phyloP scores from a whole-genome alignment of 2,329 filamentous ascomycete genomes.

The Daldinia eschscholtzii region DNA sequence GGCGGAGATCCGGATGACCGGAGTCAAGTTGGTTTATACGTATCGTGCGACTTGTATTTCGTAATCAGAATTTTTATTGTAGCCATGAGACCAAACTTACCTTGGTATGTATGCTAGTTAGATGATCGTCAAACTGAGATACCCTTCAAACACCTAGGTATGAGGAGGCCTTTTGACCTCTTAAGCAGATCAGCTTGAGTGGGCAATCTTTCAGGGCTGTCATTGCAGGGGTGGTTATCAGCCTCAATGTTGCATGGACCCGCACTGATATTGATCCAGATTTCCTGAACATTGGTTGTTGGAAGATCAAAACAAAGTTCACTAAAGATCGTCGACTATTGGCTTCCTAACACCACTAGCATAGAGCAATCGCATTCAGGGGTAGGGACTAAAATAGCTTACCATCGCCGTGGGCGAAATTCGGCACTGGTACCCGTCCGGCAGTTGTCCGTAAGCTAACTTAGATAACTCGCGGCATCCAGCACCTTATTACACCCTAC shows the following conservation, averaged over 20 bases:
- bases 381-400: conserved; percentile 23
- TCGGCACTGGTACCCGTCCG: conserved; percentile 7
- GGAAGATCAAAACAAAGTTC: conserved; percentile 42
- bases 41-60: not conserved
- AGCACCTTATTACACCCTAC: not conserved
- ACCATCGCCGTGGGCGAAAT: conserved; percentile 12
- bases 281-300: conserved; percentile 35
- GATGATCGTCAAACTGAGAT: conserved; percentile 14
- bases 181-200: conserved; percentile 15
- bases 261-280: conserved; percentile 32
- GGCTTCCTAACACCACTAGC: conserved; percentile 17
- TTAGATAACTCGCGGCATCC: conserved; percentile 1
- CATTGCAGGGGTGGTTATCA: conserved; percentile 29
- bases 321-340: conserved; percentile 34
- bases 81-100: conserved; percentile 5
- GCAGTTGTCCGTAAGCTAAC: conserved; percentile 19
- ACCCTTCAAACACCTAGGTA: conserved; percentile 27
- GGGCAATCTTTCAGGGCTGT: conserved; percentile 5
- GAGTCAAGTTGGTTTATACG: not conserved
- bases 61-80: not conserved
- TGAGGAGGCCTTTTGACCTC: not conserved
- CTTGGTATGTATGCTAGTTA: conserved; percentile 6
- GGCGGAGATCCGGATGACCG: conserved; percentile 4
- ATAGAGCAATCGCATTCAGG: conserved; percentile 20
- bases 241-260: conserved; percentile 36